phyloP scores from a whole-genome alignment of 2,329 filamentous ascomycete genomes.

The Aureobasidium sp. region DNA sequence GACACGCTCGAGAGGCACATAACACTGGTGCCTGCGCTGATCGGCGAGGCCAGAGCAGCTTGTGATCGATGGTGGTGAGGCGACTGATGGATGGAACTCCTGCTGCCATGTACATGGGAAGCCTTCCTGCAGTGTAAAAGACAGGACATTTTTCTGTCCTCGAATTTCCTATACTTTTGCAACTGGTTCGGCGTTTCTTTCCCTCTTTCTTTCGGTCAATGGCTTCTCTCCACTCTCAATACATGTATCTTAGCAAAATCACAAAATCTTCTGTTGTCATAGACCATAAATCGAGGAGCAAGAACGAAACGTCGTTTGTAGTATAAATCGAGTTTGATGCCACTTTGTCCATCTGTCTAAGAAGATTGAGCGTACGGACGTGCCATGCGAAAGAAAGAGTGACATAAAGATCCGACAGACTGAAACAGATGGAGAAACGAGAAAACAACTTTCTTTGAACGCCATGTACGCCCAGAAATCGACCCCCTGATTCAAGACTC shows the following conservation, averaged over 20 bases:
- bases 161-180: too few relatives aligned
- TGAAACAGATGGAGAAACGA: not conserved
- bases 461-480: not conserved
- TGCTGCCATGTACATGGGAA: too few relatives aligned
- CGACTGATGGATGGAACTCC: too few relatives aligned
- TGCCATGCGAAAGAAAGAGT: not conserved
- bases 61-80: slow-evolving; percentile 18
- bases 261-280: too few relatives aligned
- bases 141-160: too few relatives aligned
- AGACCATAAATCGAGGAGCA: too few relatives aligned
- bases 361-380: not conserved
- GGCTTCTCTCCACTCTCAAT: too few relatives aligned
- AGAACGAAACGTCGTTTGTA: too few relatives aligned
- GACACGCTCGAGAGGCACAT: slow-evolving; percentile 27
- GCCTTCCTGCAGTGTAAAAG: too few relatives aligned
- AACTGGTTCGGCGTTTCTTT: too few relatives aligned
- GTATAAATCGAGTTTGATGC: not conserved
- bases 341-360: not conserved
- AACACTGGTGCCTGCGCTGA: slow-evolving; percentile 20
- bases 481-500: slow-evolving; percentile 3
- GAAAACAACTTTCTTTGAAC: slow-evolving; percentile 5
- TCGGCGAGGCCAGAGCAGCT: slow-evolving; percentile 20
- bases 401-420: slow-evolving; percentile 4
- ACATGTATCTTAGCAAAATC: too few relatives aligned
- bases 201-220: too few relatives aligned